Conservation (phyloP, 306 rosid species). For the Gynostemma pentaphyllum region DNA sequence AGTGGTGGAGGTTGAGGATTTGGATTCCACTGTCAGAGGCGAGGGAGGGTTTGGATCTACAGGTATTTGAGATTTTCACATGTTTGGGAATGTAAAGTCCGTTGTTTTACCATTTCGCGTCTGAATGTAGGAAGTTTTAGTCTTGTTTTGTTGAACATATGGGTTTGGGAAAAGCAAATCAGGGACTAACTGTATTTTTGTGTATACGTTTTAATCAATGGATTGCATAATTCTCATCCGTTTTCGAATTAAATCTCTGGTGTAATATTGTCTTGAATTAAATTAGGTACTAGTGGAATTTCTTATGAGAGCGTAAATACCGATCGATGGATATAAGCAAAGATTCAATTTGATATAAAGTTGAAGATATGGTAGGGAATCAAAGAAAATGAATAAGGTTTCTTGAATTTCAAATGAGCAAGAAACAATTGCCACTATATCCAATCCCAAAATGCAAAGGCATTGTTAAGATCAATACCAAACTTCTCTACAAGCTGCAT, state of each 20-base stretch:
- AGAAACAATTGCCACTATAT: conserved; percentile 61
- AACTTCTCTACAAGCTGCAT: conserved; percentile 89
- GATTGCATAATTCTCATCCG: background rate
- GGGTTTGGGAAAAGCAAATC: background rate
- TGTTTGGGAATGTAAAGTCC: background rate
- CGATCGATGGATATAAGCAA: too few relatives aligned
- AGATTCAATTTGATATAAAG: too few relatives aligned
- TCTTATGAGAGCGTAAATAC: too few relatives aligned
- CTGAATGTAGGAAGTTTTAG: too few relatives aligned
- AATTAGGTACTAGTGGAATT: background rate
- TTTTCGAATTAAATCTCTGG: background rate
- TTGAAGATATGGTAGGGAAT: too few relatives aligned
- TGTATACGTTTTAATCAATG: background rate
- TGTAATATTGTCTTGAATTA: background rate
- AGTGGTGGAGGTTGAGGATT: conserved; percentile 52
- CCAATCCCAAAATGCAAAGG: conserved; percentile 98
- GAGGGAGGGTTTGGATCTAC: conserved; percentile 85
- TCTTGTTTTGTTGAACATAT: background rate
- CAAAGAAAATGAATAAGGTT: too few relatives aligned
- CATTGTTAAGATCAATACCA: conserved; percentile 94
- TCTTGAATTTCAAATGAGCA: conserved; percentile 3
- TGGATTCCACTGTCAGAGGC: conserved; percentile 62
- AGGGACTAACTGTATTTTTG: background rate
- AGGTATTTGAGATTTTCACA: conserved; percentile 30
- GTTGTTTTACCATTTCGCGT: background rate